Evolutionary conservation across 75 land plant genomes (phyloP).

Genomic region (Chamaecyparis obtusa): DNA sequence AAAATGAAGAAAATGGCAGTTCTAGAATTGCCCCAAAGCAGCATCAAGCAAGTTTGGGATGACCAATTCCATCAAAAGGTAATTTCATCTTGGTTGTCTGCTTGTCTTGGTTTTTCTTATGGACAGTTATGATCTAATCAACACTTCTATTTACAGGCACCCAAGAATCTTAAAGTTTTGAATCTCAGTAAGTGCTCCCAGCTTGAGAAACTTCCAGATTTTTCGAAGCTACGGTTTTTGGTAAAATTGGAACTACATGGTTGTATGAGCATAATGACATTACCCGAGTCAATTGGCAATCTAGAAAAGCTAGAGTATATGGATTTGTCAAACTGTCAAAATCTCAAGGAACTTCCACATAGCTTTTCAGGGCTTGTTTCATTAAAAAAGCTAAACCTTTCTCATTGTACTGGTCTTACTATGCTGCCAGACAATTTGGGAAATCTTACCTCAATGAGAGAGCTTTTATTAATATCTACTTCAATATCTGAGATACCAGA

Average conservation of each 20-base stretch:
- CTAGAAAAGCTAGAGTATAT: slow-evolving; percentile 3
- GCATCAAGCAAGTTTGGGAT: slow-evolving; percentile 1
- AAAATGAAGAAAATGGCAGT: background rate
- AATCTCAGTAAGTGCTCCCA: background rate
- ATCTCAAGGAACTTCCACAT: slow-evolving; percentile 3
- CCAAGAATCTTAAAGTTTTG: background rate
- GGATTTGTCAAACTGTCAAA: background rate
- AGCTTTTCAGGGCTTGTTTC: background rate
- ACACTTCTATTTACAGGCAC: background rate
- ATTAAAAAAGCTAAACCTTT: background rate
- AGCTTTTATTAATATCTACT: background rate
- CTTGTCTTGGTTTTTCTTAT: background rate
- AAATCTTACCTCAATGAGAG: background rate
- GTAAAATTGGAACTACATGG: background rate
- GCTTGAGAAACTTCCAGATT: slow-evolving; percentile 7
- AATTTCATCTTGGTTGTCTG: background rate
- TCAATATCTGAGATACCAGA: background rate
- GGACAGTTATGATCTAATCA: background rate
- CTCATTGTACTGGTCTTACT: background rate
- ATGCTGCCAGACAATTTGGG: background rate
- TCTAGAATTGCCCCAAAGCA: background rate
- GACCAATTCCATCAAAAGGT: background rate
- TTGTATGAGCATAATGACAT: background rate
- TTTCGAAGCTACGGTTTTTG: background rate
- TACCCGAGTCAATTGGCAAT: background rate